Evolutionary conservation across 2,329 filamentous ascomycete genomes (phyloP).

Genomic region (Fusarium gaditjirri): DNA sequence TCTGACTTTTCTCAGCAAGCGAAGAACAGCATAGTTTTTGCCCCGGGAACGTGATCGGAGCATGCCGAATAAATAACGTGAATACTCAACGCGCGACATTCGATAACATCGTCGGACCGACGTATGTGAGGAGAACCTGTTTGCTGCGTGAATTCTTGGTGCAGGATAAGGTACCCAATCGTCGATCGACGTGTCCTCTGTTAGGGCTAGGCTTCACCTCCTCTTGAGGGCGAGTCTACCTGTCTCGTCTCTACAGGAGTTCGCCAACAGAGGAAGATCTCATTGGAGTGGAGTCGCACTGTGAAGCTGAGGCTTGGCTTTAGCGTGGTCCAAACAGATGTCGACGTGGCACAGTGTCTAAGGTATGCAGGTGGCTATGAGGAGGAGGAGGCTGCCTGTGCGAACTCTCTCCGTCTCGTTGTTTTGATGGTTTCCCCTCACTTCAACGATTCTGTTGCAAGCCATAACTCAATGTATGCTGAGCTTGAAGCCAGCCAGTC

Average conservation of each 20-base stretch:
- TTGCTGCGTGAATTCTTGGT: background rate
- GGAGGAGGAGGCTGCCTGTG: background rate
- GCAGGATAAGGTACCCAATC: constrained; percentile 1
- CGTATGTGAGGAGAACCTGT: constrained; percentile 4
- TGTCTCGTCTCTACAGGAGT: background rate
- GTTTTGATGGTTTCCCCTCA: background rate
- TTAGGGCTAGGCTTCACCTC: constrained; percentile 27
- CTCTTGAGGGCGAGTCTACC: background rate
- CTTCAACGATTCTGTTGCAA: background rate
- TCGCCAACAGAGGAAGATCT: background rate
- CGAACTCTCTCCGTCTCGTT: background rate
- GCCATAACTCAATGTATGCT: background rate
- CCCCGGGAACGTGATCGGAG: constrained; percentile 7
- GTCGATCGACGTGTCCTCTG: constrained; percentile 10
- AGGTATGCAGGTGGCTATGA: background rate
- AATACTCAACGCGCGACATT: background rate
- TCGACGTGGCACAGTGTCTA: constrained; percentile 30
- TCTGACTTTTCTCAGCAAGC: background rate
- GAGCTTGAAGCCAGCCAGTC: background rate
- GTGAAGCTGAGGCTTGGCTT: constrained; percentile 16
- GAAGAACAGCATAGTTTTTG: background rate
- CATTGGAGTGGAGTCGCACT: constrained; percentile 7
- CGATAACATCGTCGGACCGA: constrained; percentile 28
- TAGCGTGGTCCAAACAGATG: constrained; percentile 1
- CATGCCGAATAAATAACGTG: constrained; percentile 6